These are phyloP conservation scores for Aureobasidium vineae DNA, from an alignment of 2,329 filamentous ascomycete species.

Conservation along the genomic window DNA sequence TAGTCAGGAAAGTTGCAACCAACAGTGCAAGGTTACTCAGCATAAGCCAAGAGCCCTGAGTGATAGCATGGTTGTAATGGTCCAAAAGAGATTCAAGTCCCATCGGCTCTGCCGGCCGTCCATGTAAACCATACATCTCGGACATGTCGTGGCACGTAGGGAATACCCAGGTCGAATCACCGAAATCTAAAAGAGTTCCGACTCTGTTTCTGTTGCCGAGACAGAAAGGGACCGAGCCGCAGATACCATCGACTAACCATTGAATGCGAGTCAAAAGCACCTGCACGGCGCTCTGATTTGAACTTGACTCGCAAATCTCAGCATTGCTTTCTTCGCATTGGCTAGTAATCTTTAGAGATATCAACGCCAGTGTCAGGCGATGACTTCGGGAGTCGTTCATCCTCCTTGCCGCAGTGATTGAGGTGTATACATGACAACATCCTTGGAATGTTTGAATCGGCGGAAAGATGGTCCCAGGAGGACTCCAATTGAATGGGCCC, in stretches of 20 bases:
- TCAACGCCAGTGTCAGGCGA: not conserved
- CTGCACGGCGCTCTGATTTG: not conserved
- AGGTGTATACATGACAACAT: slow-evolving; percentile 10
- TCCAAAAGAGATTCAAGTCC: not conserved
- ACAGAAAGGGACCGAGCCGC: not conserved
- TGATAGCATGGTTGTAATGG: slow-evolving; percentile 4
- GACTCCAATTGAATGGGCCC: slow-evolving; percentile 4
- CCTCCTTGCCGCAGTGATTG: slow-evolving; percentile 6
- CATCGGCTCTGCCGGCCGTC: slow-evolving; percentile 3
- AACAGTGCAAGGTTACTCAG: slow-evolving; percentile 15
- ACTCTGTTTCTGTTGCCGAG: slow-evolving; percentile 13
- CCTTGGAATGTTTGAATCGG: not conserved
- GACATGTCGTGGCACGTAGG: slow-evolving; percentile 15
- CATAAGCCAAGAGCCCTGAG: slow-evolving; percentile 13
- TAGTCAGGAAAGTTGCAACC: not conserved
- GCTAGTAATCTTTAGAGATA: not conserved
- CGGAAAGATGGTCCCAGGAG: not conserved
- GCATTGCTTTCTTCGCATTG: not conserved
- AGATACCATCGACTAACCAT: slow-evolving; percentile 9
- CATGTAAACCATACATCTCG: slow-evolving; percentile 7
- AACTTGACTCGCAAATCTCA: not conserved
- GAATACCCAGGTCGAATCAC: not conserved
- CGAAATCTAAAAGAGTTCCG: not conserved
- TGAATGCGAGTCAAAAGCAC: not conserved
- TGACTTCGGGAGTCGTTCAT: slow-evolving; percentile 13